Evolutionary conservation across 306 rosid species (phyloP), one percentile per base, ranked within the genome.

Genomic region (Corylus avellana): DNA sequence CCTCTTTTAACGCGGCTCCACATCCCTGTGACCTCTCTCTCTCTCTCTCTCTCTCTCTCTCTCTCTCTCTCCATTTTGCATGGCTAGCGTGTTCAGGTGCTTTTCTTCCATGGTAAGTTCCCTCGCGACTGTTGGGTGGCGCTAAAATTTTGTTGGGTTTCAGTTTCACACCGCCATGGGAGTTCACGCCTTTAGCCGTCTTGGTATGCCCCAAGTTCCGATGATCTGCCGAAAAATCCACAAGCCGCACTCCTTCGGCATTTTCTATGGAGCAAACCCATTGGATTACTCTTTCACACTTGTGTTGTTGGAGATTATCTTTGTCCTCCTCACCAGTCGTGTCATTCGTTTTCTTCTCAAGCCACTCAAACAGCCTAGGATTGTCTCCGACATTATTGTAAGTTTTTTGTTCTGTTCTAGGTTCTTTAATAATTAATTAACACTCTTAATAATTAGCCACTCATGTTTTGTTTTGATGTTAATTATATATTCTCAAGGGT

Each of bases 341-440:
- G 0, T 73, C 12, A 0, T 87, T 66, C 92, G 92, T 18, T 32
- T 89, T 20, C 56, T 89, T 39, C 94, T 92, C 68, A 89, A 59
- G 85, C 97, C 97, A 75, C 83, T 94, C 73, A 86, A 66, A 29
- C 98, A 94, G 75, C 97, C 98, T 49, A 78, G 75, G 58, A 67
- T 94, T 53, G 66, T 94, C 63, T 85, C 91, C 49, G 96, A 94
- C 7, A 83, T 91, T n/a, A 54, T 94, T 14, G 98, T 92, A 85
- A 85, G 97, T 63, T 13, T 6, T 2, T 32, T 32, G 35, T 32
- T 32, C 35, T 32, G 35, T 32, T 32, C 35, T 32, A 32, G 35
- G 35, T 32, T 32, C 35, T 32, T 32, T 32, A 2, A 32, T 32
- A 32, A 32, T 32, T 32, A 1, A 1, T 32, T 32, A 32, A 32